Base-by-base conservation (phyloP, 768 basidiomycete species). In the Tephrocybe rancida region DNA sequence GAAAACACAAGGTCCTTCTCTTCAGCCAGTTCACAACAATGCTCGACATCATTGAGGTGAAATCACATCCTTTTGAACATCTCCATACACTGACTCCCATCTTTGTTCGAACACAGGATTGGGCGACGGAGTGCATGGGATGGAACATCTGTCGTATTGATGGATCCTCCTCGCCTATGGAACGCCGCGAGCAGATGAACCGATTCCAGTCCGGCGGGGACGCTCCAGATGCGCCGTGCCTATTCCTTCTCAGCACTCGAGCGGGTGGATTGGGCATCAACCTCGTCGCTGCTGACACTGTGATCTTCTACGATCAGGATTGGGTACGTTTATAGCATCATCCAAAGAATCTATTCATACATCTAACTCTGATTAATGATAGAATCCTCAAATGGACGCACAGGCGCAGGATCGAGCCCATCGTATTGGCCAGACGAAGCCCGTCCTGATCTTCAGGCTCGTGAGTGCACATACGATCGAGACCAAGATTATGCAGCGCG, bases 341-440 rank as follows among this genome's bases (percentile, higher is more conserved):
- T 8, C 48, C 44, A 29, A 14, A 19, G 45, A 13, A 37, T 16
- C 27, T 19, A 0, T 26, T 39, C 9, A 27, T 13, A 13, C 10
- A 11, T 22, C 50, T 56, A 16, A n/a, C 26, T 26, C 34, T 9
- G 24, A 16, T 41, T 24, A 49, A 14, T 57, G 3, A 27, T 18
- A 92, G 90, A 93, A 92, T 62, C 95, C 95, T 0, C 95, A 97
- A 73, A 95, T 95, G 86, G 96, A 99, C 59, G 77, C 91, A 2
- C 96, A 99, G 72, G 96, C 96, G 0, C 92, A 95, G 66, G 96
- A 97, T 61, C 82, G 96, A 30, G 95, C 95, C 0, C 96, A 99
- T 69, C 85, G 97, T 10, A 98, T 99, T 44, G 96, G 96, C 1
- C 96, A 98, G 72, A 97, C 85, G 25, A 86, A 77, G 59, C 93